Evolutionary conservation across 441 rosid genomes (phyloP).

Genomic region (Syzygium malaccense): DNA sequence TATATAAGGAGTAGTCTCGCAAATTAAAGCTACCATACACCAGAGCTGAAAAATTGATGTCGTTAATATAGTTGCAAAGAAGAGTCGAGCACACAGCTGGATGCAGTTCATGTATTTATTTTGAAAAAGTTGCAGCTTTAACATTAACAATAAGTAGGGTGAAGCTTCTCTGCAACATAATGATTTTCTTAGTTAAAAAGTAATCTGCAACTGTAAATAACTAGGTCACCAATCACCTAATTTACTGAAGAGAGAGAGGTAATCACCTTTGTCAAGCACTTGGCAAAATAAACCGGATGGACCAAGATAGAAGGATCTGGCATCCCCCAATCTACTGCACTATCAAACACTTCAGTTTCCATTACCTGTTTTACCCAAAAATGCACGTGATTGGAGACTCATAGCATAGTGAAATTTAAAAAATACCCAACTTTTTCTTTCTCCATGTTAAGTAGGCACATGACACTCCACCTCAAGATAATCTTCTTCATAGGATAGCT

Average conservation of each 20-base stretch:
- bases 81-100: neutral
- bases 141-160: neutral
- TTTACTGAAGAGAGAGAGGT: slow-evolving; percentile 29
- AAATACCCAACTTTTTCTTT: neutral
- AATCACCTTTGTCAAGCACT: slow-evolving; percentile 19
- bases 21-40: neutral
- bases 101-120: neutral
- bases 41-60: neutral
- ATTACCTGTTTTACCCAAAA: slow-evolving; percentile 32
- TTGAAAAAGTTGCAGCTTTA: neutral
- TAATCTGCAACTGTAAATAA: neutral
- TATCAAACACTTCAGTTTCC: slow-evolving; percentile 57
- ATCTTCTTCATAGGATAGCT: slow-evolving; percentile 48
- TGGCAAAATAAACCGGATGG: slow-evolving; percentile 87
- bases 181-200: neutral
- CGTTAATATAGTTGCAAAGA: neutral
- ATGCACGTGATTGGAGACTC: neutral
- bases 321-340: slow-evolving; percentile 84
- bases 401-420: neutral
- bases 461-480: slow-evolving; percentile 53
- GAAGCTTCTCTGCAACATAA: neutral
- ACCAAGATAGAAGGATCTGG: slow-evolving; percentile 52
- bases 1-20: neutral
- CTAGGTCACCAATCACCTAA: slow-evolving; percentile 36
- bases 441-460: slow-evolving; percentile 6